phyloP scores from a whole-genome alignment of 1,284 basidiomycete species.

The Abortiporus biennis region DNA sequence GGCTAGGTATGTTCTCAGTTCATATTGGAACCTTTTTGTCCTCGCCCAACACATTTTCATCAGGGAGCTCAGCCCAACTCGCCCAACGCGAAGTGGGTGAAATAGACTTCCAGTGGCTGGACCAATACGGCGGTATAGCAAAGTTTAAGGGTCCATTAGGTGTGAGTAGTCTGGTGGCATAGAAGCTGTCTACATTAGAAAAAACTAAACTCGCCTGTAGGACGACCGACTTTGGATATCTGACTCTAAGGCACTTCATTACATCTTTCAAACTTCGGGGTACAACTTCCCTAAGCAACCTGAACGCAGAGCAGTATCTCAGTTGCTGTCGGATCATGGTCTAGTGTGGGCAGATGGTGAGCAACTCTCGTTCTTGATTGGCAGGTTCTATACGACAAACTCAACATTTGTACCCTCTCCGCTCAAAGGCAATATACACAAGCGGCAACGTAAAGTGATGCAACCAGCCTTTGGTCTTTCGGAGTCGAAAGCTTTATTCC shows the following conservation, averaged over 20 bases:
- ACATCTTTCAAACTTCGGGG: slow-evolving; percentile 32
- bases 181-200: not conserved
- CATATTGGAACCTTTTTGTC: not conserved
- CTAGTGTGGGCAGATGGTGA: slow-evolving; percentile 36
- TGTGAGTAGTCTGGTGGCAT: slow-evolving; percentile 19
- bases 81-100: slow-evolving; percentile 28
- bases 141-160: slow-evolving; percentile 40
- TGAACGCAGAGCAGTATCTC: slow-evolving; percentile 24
- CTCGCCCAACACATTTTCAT: not conserved
- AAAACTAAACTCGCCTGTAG: slow-evolving; percentile 10
- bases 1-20: slow-evolving; percentile 19
- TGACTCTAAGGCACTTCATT: slow-evolving; percentile 37
- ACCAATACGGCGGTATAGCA: slow-evolving; percentile 37
- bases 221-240: slow-evolving; percentile 26
- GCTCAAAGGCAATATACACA: slow-evolving; percentile 35
- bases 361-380: too few species aligned
- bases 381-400: too few species aligned
- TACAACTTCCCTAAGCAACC: slow-evolving; percentile 33
- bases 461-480: slow-evolving; percentile 37
- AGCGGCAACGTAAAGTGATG: slow-evolving; percentile 36
- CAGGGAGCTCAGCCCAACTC: slow-evolving; percentile 1
- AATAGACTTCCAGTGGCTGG: slow-evolving; percentile 42
- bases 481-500: slow-evolving; percentile 42
- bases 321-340: slow-evolving; percentile 29
- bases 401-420: not conserved